Conservation (phyloP, 2,329 filamentous ascomycete species). For the Mycosphaerella sp. region DNA sequence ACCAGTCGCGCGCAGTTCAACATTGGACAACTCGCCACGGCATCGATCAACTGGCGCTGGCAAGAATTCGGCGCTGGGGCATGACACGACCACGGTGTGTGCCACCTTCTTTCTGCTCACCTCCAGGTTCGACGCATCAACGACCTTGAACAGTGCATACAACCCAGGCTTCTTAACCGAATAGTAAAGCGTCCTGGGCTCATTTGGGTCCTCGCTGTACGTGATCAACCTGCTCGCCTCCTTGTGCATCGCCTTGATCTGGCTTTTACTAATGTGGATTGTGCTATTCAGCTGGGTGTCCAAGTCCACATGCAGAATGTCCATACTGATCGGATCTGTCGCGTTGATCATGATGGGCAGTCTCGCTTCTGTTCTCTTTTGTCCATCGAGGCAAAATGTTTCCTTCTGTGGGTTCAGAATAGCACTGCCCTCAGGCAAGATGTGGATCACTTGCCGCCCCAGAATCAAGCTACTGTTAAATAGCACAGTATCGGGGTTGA, state of each 20-base stretch:
- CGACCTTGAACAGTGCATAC: conserved; percentile 75
- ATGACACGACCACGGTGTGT: conserved; percentile 78
- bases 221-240: conserved; percentile 56
- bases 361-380: conserved; percentile 53
- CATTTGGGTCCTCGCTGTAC: conserved; percentile 40
- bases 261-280: conserved; percentile 65
- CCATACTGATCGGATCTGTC: conserved; percentile 79
- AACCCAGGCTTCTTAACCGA: conserved; percentile 78
- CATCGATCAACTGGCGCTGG: conserved; percentile 64
- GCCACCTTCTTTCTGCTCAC: conserved; percentile 53
- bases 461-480: conserved; percentile 91
- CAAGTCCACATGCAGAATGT: conserved; percentile 80
- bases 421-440: conserved; percentile 87
- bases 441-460: conserved; percentile 96
- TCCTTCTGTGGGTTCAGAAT: conserved; percentile 73
- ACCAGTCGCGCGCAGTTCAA: conserved; percentile 76
- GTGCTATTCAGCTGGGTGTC: conserved; percentile 74
- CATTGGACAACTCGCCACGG: conserved; percentile 77
- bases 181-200: conserved; percentile 54
- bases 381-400: conserved; percentile 71
- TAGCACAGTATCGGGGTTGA: conserved; percentile 79
- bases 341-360: conserved; percentile 92
- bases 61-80: conserved; percentile 71
- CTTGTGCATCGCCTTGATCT: conserved; percentile 69
- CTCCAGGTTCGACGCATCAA: conserved; percentile 91